Base-by-base conservation (phyloP, 2,329 filamentous ascomycete species). In the Periconia sp. region DNA sequence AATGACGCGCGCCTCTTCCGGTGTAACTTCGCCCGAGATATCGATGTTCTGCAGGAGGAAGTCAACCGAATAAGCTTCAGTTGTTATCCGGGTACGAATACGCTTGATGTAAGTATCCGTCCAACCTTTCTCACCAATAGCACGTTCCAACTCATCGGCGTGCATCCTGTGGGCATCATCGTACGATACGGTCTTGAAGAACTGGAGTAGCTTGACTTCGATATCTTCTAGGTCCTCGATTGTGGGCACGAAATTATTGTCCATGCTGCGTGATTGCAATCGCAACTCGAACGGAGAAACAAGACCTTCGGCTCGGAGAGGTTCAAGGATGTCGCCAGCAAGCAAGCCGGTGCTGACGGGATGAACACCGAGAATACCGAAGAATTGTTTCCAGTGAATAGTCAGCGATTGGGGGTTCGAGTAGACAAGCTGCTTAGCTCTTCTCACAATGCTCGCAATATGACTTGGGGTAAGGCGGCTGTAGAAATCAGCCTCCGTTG, bases 321-420 rank as follows among this genome's bases (percentile, higher is more conserved):
- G 42, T 9, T 54, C 26, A 26, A 62, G 43, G 3, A 65, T 56
- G 24, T 65, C 61, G 36, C 62, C 56, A 10, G 61, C 56, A 13
- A 65, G 47, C 30, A 63, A 15, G 17, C 48, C 43, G 31, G 21
- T 53, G 37, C 35, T 36, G 19, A n/a, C 19, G 10, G 38, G 28
- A 33, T 40, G 35, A 16, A 65, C 42, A n/a, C 56, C 53, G n/a
- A 66, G 16, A 16, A 39, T 23, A 3, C 32, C 5, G 5, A 59
- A 46, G 19, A 65, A 46, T 11, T 31, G 12, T 4, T 18, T 19
- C 22, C 46, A 55, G 11, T 40, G 17, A 12, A 53, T 28, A 3
- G 43, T 15, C 4, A 63, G 38, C 25, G 46, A 48, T 5, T 28
- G 40, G 12, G 36, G 31, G 43, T 65, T 42, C 2, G 45, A 28